phyloP scores from a whole-genome alignment of 2,329 filamentous ascomycete species.

The Apiospora hydei region DNA sequence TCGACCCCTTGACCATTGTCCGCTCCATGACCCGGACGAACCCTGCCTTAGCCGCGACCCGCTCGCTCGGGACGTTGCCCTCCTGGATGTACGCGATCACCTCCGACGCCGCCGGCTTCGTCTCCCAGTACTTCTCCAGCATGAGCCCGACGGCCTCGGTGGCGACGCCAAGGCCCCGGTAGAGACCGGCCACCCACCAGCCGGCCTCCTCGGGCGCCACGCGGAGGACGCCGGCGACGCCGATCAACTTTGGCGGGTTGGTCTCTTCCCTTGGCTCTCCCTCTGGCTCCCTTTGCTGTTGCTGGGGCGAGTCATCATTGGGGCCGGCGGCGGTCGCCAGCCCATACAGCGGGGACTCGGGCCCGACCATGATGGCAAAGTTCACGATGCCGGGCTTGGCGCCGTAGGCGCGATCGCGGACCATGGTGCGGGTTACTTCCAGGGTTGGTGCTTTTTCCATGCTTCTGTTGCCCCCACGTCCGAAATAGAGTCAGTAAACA shows the following conservation, averaged over 20 bases:
- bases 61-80: conserved; percentile 3
- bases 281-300: background rate
- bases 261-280: too few relatives aligned
- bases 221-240: conserved; percentile 10
- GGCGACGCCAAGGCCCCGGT: conserved; percentile 4
- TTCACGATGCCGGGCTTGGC: conserved; percentile 18
- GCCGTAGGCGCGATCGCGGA: conserved; percentile 1
- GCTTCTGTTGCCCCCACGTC: background rate
- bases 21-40: background rate
- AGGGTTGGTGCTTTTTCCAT: background rate
- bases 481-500: background rate
- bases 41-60: background rate
- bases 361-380: conserved; percentile 23
- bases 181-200: background rate
- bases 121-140: conserved; percentile 18
- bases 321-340: background rate
- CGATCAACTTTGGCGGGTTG: background rate
- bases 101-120: background rate
- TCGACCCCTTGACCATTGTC: background rate
- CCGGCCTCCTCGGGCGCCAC: conserved; percentile 18
- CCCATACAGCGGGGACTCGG: background rate
- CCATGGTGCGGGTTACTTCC: background rate
- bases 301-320: background rate
- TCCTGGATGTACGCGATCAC: conserved; percentile 1
- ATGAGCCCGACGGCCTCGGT: background rate